A percentile compares a stretch with the other conserved stretches of the same genome.
phyloP scores from a whole-genome alignment of 2,329 filamentous ascomycete species.

The Daldinia sp. region DNA sequence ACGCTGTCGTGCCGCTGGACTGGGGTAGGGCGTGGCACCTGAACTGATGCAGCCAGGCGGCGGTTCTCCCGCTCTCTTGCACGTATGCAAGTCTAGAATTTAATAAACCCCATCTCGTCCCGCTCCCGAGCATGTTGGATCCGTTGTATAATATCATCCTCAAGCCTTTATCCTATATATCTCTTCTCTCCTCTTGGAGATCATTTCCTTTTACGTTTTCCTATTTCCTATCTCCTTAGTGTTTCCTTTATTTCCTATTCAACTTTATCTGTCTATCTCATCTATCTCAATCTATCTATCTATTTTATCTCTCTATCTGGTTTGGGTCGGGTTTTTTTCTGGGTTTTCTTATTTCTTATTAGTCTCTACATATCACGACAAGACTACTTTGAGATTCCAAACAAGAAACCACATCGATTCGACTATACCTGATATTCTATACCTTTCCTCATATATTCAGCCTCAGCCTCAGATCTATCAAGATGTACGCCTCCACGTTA shows the following conservation, averaged over 20 bases:
- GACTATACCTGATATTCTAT: slow-evolving; percentile 9
- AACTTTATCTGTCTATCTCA: slow-evolving; percentile 27
- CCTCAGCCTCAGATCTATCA: slow-evolving; percentile 36
- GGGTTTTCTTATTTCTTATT: slow-evolving; percentile 39
- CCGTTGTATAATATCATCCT: slow-evolving; percentile 36
- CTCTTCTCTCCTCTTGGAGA: slow-evolving; percentile 37
- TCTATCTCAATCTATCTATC: slow-evolving; percentile 30
- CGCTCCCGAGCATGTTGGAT: slow-evolving; percentile 25
- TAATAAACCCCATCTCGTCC: slow-evolving; percentile 37
- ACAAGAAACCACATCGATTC: slow-evolving; percentile 27
- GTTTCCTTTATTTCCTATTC: slow-evolving; percentile 34
- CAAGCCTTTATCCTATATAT: slow-evolving; percentile 38
- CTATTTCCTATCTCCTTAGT: slow-evolving; percentile 35
- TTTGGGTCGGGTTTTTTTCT: slow-evolving; percentile 38
- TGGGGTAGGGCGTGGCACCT: slow-evolving; percentile 34
- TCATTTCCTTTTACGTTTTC: slow-evolving; percentile 43
- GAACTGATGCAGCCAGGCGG: slow-evolving; percentile 11
- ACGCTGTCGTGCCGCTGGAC: slow-evolving; percentile 36
- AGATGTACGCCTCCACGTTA: slow-evolving; percentile 61
- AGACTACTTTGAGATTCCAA: slow-evolving; percentile 27
- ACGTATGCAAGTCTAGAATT: slow-evolving; percentile 15
- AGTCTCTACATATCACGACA: slow-evolving; percentile 32
- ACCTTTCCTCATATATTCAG: slow-evolving; percentile 24
- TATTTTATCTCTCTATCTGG: slow-evolving; percentile 36
- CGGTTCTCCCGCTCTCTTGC: slow-evolving; percentile 9